Evolutionary conservation across 2,329 filamentous ascomycete species (phyloP).

Genomic region (Beauveria caledonica): DNA sequence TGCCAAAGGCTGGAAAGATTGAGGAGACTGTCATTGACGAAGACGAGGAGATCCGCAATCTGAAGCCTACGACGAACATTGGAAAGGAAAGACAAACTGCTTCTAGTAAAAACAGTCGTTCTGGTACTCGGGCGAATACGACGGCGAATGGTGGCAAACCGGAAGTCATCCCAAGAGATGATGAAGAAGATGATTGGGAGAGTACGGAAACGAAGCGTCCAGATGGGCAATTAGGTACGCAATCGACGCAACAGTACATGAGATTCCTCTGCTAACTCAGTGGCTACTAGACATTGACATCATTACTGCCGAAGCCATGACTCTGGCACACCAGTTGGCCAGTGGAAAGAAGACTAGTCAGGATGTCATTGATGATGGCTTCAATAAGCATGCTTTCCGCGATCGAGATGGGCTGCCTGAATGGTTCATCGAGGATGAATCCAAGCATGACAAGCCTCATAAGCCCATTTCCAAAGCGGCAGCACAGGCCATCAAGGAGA

Average conservation of each 20-base stretch:
- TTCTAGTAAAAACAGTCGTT: constrained; percentile 9
- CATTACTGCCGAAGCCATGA: constrained; percentile 99
- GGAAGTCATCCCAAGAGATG: constrained; percentile 48
- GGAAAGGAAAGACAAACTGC: constrained; percentile 13
- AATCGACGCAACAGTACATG: not conserved
- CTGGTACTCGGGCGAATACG: constrained; percentile 27
- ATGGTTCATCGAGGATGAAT: constrained; percentile 95
- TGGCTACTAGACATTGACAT: constrained; percentile 74
- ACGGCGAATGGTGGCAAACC: constrained; percentile 38
- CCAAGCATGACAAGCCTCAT: constrained; percentile 70
- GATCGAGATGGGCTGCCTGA: constrained; percentile 88
- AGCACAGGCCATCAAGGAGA: constrained; percentile 88
- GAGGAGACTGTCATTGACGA: constrained; percentile 29
- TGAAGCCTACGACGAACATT: constrained; percentile 25
- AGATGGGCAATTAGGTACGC: constrained; percentile 53
- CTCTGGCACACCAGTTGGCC: constrained; percentile 83
- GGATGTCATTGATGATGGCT: constrained; percentile 82
- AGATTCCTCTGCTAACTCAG: constrained; percentile 15
- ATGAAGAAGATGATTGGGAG: constrained; percentile 56
- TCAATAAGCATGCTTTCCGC: constrained; percentile 87
- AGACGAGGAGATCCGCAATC: constrained; percentile 17
- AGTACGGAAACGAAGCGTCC: constrained; percentile 53
- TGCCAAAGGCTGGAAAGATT: constrained; percentile 29
- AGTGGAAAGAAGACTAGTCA: constrained; percentile 72
- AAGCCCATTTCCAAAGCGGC: constrained; percentile 89